Evolutionary conservation across 495 filamentous ascomycete species (phyloP).

Genomic region (Penicillium paxilli): DNA sequence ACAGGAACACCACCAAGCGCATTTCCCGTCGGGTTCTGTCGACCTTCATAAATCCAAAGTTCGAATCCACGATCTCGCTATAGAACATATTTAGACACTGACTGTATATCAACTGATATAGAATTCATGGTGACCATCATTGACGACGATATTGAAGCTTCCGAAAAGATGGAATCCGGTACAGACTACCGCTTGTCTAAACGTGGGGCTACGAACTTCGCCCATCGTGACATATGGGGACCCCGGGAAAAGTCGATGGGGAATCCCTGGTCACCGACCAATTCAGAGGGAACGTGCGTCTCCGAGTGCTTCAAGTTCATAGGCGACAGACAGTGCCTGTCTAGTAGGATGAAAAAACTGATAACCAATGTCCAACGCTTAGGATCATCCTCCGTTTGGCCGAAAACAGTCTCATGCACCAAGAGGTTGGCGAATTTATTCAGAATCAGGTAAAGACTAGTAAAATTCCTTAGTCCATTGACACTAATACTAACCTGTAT

Average conservation of each 20-base stretch:
- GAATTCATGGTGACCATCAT: too few relatives aligned
- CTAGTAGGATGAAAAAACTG: too few relatives aligned
- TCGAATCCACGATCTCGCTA: too few relatives aligned
- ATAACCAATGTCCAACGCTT: background rate
- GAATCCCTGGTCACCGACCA: conserved; percentile 13
- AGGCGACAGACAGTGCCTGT: too few relatives aligned
- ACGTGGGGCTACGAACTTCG: conserved; percentile 12
- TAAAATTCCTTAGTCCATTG: background rate
- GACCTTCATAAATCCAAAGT: too few relatives aligned
- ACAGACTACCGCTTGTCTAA: conserved; percentile 20
- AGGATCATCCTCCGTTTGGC: conserved; percentile 15
- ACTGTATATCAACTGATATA: too few relatives aligned
- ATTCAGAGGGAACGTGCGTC: conserved; percentile 15
- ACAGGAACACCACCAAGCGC: too few relatives aligned
- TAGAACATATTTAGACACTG: too few relatives aligned
- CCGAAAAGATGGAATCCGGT: background rate
- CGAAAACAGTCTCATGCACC: conserved; percentile 17
- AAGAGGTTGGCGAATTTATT: conserved; percentile 12
- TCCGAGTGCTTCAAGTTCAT: background rate
- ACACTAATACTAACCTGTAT: background rate
- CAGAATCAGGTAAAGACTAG: background rate
- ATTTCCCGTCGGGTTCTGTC: too few relatives aligned
- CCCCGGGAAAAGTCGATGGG: conserved; percentile 15
- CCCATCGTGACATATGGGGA: conserved; percentile 13
- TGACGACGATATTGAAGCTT: too few relatives aligned